Conservation (phyloP, 306 rosid genomes). For the Vigna trinervia region DNA sequence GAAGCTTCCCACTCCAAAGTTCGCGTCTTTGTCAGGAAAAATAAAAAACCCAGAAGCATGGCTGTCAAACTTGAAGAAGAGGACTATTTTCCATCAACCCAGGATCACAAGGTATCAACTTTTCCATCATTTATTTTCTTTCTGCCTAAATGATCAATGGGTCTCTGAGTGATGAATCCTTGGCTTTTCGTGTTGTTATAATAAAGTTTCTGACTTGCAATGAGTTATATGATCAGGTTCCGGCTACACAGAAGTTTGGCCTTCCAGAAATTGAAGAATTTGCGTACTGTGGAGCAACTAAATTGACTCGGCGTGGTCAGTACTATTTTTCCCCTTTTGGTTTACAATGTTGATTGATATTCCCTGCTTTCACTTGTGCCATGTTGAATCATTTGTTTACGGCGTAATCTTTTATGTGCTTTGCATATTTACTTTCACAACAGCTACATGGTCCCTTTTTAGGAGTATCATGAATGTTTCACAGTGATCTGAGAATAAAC, state of each 20-base stretch:
- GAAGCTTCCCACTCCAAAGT: conserved; percentile 47
- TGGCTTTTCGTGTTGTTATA: not conserved
- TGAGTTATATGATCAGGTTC: not conserved
- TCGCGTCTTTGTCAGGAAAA: conserved; percentile 70
- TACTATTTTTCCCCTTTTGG: not conserved
- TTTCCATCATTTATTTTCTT: not conserved
- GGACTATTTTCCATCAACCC: conserved; percentile 44
- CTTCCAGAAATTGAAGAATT: conserved; percentile 85
- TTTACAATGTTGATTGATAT: conserved; percentile 13
- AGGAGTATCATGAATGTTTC: conserved; percentile 10
- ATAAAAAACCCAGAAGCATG: conserved; percentile 62
- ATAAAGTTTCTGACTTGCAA: conserved; percentile 16
- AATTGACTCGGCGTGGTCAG: conserved; percentile 55
- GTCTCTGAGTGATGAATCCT: not conserved
- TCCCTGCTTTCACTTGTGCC: conserved; percentile 15
- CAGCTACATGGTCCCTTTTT: conserved; percentile 9
- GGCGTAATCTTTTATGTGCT: not conserved
- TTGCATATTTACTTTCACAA: conserved; percentile 2
- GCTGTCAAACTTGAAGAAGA: conserved; percentile 36
- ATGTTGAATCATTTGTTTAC: conserved; percentile 7
- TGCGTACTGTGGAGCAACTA: conserved; percentile 58
- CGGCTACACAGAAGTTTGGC: conserved; percentile 44
- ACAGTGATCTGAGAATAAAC: not conserved
- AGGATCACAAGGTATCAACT: conserved; percentile 51
- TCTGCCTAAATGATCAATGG: not conserved